Evolutionary conservation across 768 basidiomycete species (phyloP), one percentile per base, ranked within the genome.

Genomic region (Fomitopsis serialis): DNA sequence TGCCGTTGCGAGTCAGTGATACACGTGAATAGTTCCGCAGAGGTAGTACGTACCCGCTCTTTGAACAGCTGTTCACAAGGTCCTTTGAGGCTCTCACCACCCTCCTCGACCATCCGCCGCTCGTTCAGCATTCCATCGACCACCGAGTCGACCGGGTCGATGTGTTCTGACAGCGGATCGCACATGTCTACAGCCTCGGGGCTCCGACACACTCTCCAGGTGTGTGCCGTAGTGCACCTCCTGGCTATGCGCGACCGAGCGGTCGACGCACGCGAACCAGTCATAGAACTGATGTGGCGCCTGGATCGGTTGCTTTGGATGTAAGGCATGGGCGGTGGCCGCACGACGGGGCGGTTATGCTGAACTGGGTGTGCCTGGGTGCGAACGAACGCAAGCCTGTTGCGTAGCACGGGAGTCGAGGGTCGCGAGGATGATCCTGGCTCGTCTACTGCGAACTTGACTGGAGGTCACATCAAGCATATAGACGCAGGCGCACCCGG

Each of bases 251-350:
- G 93, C 88, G 35, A 97, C 91, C 2, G 89, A 88, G 15, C 88
- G 78, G 58, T 97, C 94, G 50, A 99, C 84, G 37, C 89, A 77
- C 3, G 91, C 78, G 68, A 94, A 96, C 87, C 94, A 97, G 71
- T 98, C 96, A 65, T 95, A 92, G 70, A 99, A 96, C 60, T 98
- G 93, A 61, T 98, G 92, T 1, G 94, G 87, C 0, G 93, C 95
- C 57, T 87, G 81, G 36, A 98, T 85, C 5, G 90, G 86, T 37
- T 83, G 79, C 47, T 78, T 80, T 2, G 91, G 89, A 63, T 89
- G 86, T 15, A 92, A 71, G 0, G 84, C 77, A 62, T 87, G 81
- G 5, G 54, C 48, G n/a, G n/a, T n/a, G 12, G 59, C 37, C n/a
- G 32, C 46, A 27, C 50, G 32, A 25, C 56, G 48, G 29, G 61